These are phyloP conservation scores for Pseudonitzschia multiseries DNA, from an alignment of 108 stramenopile genomes.

Conservation along the genomic window DNA sequence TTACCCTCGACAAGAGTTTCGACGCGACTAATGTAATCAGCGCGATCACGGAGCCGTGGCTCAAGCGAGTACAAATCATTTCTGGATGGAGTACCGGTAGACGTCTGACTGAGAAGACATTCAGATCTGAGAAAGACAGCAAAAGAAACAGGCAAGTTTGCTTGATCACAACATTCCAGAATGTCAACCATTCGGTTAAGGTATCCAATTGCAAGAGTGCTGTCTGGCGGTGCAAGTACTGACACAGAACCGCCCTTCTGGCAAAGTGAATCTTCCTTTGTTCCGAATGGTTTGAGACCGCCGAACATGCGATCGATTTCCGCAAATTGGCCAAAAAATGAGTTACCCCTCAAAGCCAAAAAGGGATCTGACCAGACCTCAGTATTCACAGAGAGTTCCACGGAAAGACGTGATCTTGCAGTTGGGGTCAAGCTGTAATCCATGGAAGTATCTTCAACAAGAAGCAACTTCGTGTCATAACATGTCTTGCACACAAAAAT, in stretches of 20 bases:
- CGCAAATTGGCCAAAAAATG: conserved; percentile 70
- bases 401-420: conserved; percentile 41
- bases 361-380: conserved; percentile 77
- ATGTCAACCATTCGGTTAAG: conserved; percentile 61
- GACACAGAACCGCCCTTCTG: conserved; percentile 55
- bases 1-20: conserved; percentile 56
- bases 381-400: conserved; percentile 44
- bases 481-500: conserved; percentile 65
- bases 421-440: conserved; percentile 53
- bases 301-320: conserved; percentile 79
- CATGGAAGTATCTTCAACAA: conserved; percentile 62
- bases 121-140: conserved; percentile 60
- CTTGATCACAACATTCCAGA: conserved; percentile 39
- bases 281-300: conserved; percentile 66
- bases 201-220: conserved; percentile 69
- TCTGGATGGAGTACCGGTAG: conserved; percentile 36
- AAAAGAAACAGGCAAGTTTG: conserved; percentile 64
- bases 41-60: conserved; percentile 60
- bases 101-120: conserved; percentile 55
- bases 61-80: conserved; percentile 63
- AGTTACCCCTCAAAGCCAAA: conserved; percentile 46
- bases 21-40: conserved; percentile 43
- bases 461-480: conserved; percentile 70
- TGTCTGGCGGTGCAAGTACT: conserved; percentile 67
- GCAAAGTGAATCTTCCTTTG: conserved; percentile 43